Evolutionary conservation across 2,329 filamentous ascomycete genomes (phyloP).

Genomic region (Boeremia lycopersici): DNA sequence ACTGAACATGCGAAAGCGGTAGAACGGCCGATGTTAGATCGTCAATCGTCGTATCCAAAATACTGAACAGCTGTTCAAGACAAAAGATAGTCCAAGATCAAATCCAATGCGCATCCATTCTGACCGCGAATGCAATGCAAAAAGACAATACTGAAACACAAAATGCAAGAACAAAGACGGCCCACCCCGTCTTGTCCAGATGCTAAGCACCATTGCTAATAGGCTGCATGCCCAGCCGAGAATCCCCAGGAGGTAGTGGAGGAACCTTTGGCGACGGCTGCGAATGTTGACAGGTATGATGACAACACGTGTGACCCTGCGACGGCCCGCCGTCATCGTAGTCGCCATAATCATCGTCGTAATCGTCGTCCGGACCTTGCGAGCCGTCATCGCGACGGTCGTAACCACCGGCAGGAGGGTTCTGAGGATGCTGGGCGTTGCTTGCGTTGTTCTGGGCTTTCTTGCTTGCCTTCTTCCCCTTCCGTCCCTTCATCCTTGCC

Average conservation of each 20-base stretch:
- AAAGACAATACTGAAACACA: conserved; percentile 36
- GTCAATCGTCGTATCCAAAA: conserved; percentile 1
- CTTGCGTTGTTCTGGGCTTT: conserved; percentile 49
- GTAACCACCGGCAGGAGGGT: conserved; percentile 36
- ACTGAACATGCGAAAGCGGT: neutral
- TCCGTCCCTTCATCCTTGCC: conserved; percentile 90
- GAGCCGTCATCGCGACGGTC: conserved; percentile 42
- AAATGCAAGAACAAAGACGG: conserved; percentile 47
- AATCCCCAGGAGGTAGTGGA: conserved; percentile 32
- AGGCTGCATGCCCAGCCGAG: conserved; percentile 28
- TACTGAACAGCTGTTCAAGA: neutral
- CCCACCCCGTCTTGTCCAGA: conserved; percentile 48
- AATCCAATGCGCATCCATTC: conserved; percentile 13
- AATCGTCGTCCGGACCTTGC: conserved; percentile 42
- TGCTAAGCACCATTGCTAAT: conserved; percentile 42
- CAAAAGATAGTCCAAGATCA: neutral
- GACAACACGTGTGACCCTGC: conserved; percentile 30
- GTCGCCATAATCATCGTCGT: conserved; percentile 45
- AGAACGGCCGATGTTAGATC: neutral
- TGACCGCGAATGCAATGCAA: conserved; percentile 34
- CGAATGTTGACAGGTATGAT: conserved; percentile 41
- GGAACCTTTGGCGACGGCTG: conserved; percentile 36
- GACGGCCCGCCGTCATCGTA: conserved; percentile 39
- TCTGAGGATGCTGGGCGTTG: conserved; percentile 40
- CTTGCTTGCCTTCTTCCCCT: conserved; percentile 83